phyloP scores from a whole-genome alignment of 805 yeast species.

The Myxozyma sirexii region DNA sequence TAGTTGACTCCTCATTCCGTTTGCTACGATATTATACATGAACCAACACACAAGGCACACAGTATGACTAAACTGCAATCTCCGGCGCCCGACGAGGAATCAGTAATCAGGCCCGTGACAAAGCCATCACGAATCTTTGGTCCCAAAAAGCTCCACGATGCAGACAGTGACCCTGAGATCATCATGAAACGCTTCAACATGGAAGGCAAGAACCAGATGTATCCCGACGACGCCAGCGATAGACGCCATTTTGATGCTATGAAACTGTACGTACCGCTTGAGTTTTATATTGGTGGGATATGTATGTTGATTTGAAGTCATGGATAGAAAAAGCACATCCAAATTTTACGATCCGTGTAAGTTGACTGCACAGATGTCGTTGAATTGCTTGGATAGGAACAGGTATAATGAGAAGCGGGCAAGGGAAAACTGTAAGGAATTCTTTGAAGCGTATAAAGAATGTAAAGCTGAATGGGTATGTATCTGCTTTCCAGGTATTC shows the following conservation, averaged over 20 bases:
- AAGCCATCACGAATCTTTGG: neutral
- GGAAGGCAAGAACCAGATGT: constrained; percentile 52
- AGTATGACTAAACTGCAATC: too few species aligned
- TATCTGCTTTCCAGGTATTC: neutral
- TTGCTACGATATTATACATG: too few species aligned
- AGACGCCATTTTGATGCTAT: constrained; percentile 69
- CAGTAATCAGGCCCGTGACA: neutral
- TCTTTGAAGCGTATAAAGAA: constrained; percentile 90
- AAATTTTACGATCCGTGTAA: constrained; percentile 92
- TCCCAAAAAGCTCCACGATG: neutral
- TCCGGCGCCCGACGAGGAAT: too few species aligned
- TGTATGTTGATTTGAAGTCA: too few species aligned
- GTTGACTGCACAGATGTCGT: constrained; percentile 83
- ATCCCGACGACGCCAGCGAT: constrained; percentile 86
- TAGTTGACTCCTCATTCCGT: too few species aligned
- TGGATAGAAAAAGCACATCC: constrained; percentile 70
- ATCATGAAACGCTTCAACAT: constrained; percentile 20
- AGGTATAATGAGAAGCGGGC: constrained; percentile 56
- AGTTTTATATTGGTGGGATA: accelerated
- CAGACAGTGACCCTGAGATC: constrained; percentile 10
- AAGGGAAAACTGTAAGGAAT: constrained; percentile 67
- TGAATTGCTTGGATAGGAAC: constrained; percentile 79
- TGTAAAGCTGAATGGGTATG: constrained; percentile 76
- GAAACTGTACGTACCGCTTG: constrained; percentile 25
- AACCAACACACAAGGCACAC: too few species aligned